Percentiles rank a stretch among this genome's conserved stretches.
phyloP scores from a whole-genome alignment of 331 rosid species.

The Ulmus americana region DNA sequence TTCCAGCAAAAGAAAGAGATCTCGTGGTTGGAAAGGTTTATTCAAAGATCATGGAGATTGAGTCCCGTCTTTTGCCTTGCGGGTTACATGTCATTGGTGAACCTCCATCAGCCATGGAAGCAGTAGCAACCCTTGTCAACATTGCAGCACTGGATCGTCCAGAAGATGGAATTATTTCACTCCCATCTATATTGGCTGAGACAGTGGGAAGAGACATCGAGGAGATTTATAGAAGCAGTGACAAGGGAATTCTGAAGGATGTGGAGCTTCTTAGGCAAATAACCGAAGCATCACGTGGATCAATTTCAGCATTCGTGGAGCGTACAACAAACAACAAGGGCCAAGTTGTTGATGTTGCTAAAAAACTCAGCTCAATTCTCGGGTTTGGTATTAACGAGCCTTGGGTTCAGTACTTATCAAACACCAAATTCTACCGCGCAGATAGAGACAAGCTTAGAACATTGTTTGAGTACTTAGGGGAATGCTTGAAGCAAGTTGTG shows the following conservation, averaged over 20 bases:
- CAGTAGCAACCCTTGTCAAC: slow-evolving; percentile 92
- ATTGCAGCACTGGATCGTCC: slow-evolving; percentile 92
- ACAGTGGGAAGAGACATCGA: slow-evolving; percentile 82
- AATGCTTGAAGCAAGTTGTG: slow-evolving; percentile 77
- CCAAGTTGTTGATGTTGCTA: slow-evolving; percentile 83
- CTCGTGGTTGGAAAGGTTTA: slow-evolving; percentile 87
- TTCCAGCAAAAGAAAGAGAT: slow-evolving; percentile 79
- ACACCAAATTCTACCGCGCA: slow-evolving; percentile 79
- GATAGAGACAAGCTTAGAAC: slow-evolving; percentile 72
- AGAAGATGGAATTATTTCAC: slow-evolving; percentile 71
- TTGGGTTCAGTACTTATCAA: slow-evolving; percentile 78
- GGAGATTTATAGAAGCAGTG: slow-evolving; percentile 69
- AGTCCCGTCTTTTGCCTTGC: slow-evolving; percentile 86
- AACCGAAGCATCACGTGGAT: slow-evolving; percentile 81
- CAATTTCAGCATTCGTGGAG: slow-evolving; percentile 72
- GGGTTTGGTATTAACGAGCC: slow-evolving; percentile 93
- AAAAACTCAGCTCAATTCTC: slow-evolving; percentile 59
- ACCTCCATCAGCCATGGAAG: slow-evolving; percentile 98
- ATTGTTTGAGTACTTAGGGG: slow-evolving; percentile 66
- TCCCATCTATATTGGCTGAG: slow-evolving; percentile 69
- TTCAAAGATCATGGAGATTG: slow-evolving; percentile 96
- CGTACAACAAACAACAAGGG: slow-evolving; percentile 73
- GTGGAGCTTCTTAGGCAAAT: slow-evolving; percentile 93
- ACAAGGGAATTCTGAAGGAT: slow-evolving; percentile 83
- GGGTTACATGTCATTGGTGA: slow-evolving; percentile 95